Percentiles rank a stretch among this genome's conserved stretches.
phyloP scores from a whole-genome alignment of 148 eudicot species.

The Fallopia convolvulus region DNA sequence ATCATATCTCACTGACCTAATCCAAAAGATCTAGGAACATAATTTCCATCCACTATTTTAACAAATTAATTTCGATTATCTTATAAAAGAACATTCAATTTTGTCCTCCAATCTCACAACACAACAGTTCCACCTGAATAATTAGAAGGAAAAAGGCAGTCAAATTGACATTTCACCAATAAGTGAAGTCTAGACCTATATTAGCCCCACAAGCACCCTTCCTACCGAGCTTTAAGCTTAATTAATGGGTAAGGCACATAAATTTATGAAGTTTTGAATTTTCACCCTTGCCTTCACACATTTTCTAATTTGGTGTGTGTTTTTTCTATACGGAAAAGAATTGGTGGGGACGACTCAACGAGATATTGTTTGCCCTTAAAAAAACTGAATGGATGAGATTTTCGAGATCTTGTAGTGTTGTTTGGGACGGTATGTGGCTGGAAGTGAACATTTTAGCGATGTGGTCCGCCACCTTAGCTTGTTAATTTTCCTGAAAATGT shows the following conservation, averaged over 20 bases:
- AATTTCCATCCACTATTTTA: neutral
- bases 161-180: slow-evolving; percentile 1
- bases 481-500: no score
- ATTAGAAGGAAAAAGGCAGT: neutral
- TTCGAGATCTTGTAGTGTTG: no score
- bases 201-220: slow-evolving; percentile 39
- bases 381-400: no score
- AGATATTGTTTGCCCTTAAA: no score
- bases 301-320: neutral
- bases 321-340: no score
- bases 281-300: slow-evolving; percentile 19
- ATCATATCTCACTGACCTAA: neutral
- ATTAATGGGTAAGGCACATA: neutral
- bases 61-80: neutral
- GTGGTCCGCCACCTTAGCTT: no score
- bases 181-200: neutral
- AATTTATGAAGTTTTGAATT: neutral
- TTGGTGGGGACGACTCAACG: no score
- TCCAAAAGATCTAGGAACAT: neutral
- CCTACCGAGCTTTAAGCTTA: slow-evolving; percentile 24
- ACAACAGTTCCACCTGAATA: neutral
- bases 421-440: no score
- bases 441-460: no score
- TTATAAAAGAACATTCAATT: neutral
- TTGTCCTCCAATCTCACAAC: neutral